Base-by-base conservation (phyloP, 225 moss, liverwort and hornwort species). In the Marchantia polymorpha region DNA sequence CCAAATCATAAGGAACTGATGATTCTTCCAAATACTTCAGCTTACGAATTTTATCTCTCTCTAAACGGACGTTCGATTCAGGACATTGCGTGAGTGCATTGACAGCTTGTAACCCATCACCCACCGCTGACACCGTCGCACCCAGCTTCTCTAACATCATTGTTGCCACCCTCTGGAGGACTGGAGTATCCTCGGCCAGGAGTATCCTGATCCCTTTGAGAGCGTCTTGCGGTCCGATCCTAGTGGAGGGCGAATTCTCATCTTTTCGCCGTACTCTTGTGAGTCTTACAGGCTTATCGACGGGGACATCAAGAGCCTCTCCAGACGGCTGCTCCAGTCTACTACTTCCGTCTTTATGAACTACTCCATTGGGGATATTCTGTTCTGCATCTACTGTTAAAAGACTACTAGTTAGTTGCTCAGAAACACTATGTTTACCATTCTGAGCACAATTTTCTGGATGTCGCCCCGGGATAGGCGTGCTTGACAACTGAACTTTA, bases 131-230 rank as follows among this genome's bases (percentile, higher is more conserved):
- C 69, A 94, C 92, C 12, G 80, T 81, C 69, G 93, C 95, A 29
- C 95, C 95, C 87, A 95, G 59, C 82, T 89, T 95, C 76, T 93
- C 88, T 80, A 95, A 53, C 92, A 95, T 92, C 67, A 91, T 93
- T 8, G 90, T 93, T 3, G 95, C 95, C 77, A 95, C 92, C 74
- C 86, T 93, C 12, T 91, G 92, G 30, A 95, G 79, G 15, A 95
- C 90, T 14, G 92, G 89, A 10, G 91, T 95, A 64, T 95, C 95
- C 64, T 95, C 95, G 5, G 89, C 95, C 15, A 95, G 89, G 39
- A 95, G 78, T 59, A 94, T 94, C 68, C 91, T 87, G 67, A 92
- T 89, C 31, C 94, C 94, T 72, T 83, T 86, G 67, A 94, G 75
- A 14, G 92, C 92, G 59, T 90, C 87, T 65, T 84, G 84, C 0